Base-by-base conservation (phyloP, 176 grass and related monocot genomes). In the Triticum dicoccoides region DNA sequence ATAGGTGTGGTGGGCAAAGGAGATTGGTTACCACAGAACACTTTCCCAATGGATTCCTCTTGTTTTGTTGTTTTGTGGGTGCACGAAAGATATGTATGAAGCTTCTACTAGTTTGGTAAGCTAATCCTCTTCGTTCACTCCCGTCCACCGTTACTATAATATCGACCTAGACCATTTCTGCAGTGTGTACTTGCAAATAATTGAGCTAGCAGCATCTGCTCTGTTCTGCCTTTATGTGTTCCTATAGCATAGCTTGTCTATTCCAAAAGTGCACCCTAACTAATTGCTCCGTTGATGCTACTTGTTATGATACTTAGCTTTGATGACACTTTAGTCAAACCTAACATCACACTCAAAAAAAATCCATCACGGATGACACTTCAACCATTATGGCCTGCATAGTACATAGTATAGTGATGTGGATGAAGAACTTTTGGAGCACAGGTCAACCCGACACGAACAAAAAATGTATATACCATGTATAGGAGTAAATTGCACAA, bases 321-420 rank as follows among this genome's bases (percentile, higher is more conserved):
- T 76, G 83, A 42, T 61, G 89, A 84, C 49, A 84, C 76, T 69
- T 84, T 51, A 80, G 85, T 91, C 89, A 91, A 81, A 91, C 76
- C 69, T 81, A 87, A 87, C 75, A 84, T 64, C 76, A 76, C 23
- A 84, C 35, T 54, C 68, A 51, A 18, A 84, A 20, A 64, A 21
- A 37, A 74, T 35, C 42, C 14, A 8, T 41, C 42, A 86, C 6
- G 3, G 72, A 80, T 83, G 59, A 62, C 85, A 87, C 61, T 58
- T 69, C 56, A 74, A 67, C 34, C 38, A 37, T 73, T 24, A 4
- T 86, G 62, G 84, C 63, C 54, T 18, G 25, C 45, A 75, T 14
- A 14, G n/a, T 73, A 56, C 52, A 47, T 75, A 29, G 11, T 49
- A 27, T 29, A 14, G 23, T 17, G 70, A n/a, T 23, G 13, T 15